Conservation (phyloP, 2,329 filamentous ascomycete genomes). For the Colletotrichum nymphaeae region DNA sequence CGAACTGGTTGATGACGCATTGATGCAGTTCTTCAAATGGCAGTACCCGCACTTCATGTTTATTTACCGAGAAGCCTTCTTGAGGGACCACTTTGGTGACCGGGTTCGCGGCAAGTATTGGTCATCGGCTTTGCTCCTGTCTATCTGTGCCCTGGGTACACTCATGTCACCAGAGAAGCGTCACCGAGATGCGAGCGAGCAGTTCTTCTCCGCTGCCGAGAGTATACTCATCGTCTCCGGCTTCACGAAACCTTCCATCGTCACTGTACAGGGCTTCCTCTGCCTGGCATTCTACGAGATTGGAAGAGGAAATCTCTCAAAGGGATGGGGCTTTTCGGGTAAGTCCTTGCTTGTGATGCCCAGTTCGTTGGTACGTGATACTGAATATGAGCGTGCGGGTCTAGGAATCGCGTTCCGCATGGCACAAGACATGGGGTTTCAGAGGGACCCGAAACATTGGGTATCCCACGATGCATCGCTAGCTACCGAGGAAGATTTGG, state of each 20-base stretch:
- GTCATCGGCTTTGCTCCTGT: conserved; percentile 40
- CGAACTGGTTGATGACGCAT: conserved; percentile 35
- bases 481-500: conserved; percentile 38
- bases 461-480: conserved; percentile 37
- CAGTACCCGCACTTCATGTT: conserved; percentile 48
- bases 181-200: conserved; percentile 30
- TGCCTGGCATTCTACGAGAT: conserved; percentile 44
- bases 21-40: conserved; percentile 42
- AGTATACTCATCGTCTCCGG: conserved; percentile 41
- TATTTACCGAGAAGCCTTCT: conserved; percentile 43
- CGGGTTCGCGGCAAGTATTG: conserved; percentile 39
- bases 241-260: conserved; percentile 38
- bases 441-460: conserved; percentile 41
- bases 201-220: conserved; percentile 40
- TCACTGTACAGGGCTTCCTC: conserved; percentile 41
- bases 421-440: conserved; percentile 44
- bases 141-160: conserved; percentile 40
- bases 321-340: conserved; percentile 44
- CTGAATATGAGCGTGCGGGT: background rate
- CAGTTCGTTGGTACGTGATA: background rate
- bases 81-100: conserved; percentile 37
- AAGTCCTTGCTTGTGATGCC: background rate
- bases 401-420: conserved; percentile 44
- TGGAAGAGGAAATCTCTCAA: conserved; percentile 42
- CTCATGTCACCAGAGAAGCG: conserved; percentile 30